Evolutionary conservation across 2,329 filamentous ascomycete genomes (phyloP).

Genomic region (Ceratocystis destructans): DNA sequence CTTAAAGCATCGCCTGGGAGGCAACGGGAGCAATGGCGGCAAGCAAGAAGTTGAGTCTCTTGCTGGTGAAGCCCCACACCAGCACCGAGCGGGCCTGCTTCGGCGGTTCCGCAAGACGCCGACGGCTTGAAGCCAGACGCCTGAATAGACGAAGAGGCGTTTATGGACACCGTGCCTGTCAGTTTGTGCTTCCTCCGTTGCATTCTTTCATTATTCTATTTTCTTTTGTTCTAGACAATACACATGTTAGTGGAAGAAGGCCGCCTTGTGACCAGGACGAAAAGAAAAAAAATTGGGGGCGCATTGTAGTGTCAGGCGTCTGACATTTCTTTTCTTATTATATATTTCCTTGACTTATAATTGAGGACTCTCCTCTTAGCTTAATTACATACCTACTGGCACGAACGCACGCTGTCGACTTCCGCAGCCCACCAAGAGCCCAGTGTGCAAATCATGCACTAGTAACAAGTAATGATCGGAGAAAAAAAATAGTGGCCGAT

Average conservation of each 20-base stretch:
- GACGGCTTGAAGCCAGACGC: neutral
- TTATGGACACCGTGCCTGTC: neutral
- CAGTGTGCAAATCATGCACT: neutral
- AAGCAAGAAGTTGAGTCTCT: neutral
- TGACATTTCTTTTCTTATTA: neutral
- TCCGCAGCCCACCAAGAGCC: neutral
- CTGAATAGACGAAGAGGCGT: neutral
- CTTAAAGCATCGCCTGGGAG: constrained; percentile 9
- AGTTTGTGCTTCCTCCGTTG: neutral
- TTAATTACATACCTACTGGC: neutral
- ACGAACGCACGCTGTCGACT: neutral
- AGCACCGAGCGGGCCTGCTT: constrained; percentile 1
- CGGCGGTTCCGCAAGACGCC: constrained; percentile 8
- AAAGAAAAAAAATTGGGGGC: neutral
- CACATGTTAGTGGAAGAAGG: neutral
- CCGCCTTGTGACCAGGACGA: neutral
- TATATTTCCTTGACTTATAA: neutral
- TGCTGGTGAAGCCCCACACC: neutral
- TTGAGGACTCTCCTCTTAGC: neutral
- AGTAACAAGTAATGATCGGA: neutral
- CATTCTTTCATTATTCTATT: neutral
- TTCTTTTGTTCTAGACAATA: constrained; percentile 1
- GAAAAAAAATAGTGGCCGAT: neutral
- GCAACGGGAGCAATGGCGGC: constrained; percentile 22
- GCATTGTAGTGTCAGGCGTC: neutral